Evolutionary conservation across 805 yeast genomes (phyloP), one percentile per base, ranked within the genome.

Genomic region (Kodamaea laetipori): DNA sequence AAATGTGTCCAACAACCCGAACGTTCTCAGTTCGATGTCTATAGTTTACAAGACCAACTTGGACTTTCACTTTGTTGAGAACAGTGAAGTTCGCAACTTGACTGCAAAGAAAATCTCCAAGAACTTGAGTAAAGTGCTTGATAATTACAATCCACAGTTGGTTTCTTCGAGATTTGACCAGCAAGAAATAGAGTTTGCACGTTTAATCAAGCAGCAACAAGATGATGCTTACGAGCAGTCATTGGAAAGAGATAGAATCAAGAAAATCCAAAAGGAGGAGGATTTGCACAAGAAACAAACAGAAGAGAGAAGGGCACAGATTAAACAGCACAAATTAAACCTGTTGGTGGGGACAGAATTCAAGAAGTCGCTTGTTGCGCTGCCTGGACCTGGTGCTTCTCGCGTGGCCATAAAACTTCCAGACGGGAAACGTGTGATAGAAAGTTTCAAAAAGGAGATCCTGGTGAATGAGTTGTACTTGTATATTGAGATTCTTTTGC

Each of bases 401-500:
- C 43, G 50, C 12, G 69, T 82, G 15, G 81, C 84, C 39, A 64
- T 82, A 49, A 74, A 81, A 55, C 62, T 77, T 26, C 80, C 84
- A 6, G 57, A 69, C 26, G 86, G 87, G 2, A 66, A 67, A 38
- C 59, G 81, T 43, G 55, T 73, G 6, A 66, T 80, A 2, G 73
- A 75, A 25, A 70, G 66, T 27, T 72, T 82, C 41, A 50, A 54
- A 32, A 61, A 66, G 24, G 46, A 58, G 1, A 64, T 71, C n/a
- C 54, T 76, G 0, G 48, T 77, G 17, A 58, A 56, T 31, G 81
- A 80, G 34, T 53, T 82, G 2, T 80, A 80, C 53, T 54, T 75
- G 38, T 77, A 66, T 50, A 73, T 80, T 30, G 80, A 76, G 44
- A 52, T 76, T 8, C 63, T 67, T 39, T 40, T 74, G 15, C 57